phyloP scores from a whole-genome alignment of 768 basidiomycete species.

The Boletellus ananas region DNA sequence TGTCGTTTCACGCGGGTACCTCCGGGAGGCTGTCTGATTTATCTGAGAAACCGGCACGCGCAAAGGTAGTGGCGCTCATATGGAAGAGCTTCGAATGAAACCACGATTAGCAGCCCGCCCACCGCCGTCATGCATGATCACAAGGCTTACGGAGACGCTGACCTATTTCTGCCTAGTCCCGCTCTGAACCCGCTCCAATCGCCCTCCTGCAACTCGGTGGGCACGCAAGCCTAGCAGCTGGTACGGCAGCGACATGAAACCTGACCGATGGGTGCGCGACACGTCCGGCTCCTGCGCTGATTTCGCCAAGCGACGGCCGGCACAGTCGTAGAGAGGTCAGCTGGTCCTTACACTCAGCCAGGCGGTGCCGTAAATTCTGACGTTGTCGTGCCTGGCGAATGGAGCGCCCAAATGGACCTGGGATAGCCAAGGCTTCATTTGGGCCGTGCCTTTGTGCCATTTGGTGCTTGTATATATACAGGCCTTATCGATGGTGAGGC shows the following conservation, averaged over 20 bases:
- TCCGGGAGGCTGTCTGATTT: too few relatives aligned
- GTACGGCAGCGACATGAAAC: background rate
- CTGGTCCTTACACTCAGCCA: background rate
- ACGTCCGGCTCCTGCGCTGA: background rate
- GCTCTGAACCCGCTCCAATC: background rate
- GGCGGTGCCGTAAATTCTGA: constrained; percentile 16
- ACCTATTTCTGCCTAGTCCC: background rate
- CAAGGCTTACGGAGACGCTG: background rate
- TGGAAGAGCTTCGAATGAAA: too few relatives aligned
- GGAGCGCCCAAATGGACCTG: constrained; percentile 1
- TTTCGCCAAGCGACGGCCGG: background rate
- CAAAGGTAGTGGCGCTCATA: background rate
- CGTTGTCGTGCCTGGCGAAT: constrained; percentile 13
- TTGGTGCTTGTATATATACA: constrained; percentile 4
- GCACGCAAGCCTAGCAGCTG: too few relatives aligned
- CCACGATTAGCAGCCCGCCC: too few relatives aligned
- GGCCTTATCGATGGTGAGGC: background rate
- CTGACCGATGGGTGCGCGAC: background rate
- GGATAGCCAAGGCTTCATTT: constrained; percentile 10
- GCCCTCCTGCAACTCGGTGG: too few relatives aligned
- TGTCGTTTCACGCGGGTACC: background rate
- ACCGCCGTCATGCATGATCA: background rate
- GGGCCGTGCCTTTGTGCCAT: constrained; percentile 6
- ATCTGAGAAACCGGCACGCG: too few relatives aligned
- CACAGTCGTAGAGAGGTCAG: background rate